Base-by-base conservation (phyloP, 495 filamentous ascomycete genomes). In the Aspergillus ostianus region DNA sequence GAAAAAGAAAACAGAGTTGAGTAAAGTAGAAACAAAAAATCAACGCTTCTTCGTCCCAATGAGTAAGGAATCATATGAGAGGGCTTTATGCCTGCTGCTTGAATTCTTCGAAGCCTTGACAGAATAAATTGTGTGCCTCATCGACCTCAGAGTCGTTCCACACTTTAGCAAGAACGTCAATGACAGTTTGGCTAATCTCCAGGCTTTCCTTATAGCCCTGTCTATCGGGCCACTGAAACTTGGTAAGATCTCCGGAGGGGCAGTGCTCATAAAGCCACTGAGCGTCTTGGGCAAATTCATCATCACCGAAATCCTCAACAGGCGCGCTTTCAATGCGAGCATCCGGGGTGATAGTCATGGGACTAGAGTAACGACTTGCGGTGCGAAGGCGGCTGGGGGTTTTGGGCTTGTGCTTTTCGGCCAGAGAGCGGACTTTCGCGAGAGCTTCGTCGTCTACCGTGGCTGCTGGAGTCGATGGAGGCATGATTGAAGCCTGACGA, bases 341-440 rank as follows among this genome's bases (percentile, higher is more conserved):
- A 23, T 65, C 63, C 29, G 68, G 68, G 10, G 68, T 56, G 26
- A 61, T 54, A 32, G 54, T 60, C 32, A 68, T 48, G 45, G 73
- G 72, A 49, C 65, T 73, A 0, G 77, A 72, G 19, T 74, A 72
- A 0, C 70, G 73, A 52, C 71, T 72, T 15, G 71, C 58, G 51
- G 74, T 72, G 41, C 78, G 77, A 52, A 82, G 74, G 7, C 76
- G 71, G 59, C 79, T 82, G 1, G 77, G 76, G 7, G 73, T 78
- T 61, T 80, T 80, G 0, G 79, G 79, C 46, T 76, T 78, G 66
- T 79, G 75, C 32, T 71, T 74, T 54, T 78, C 69, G 3, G 76
- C 77, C 26, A 70, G 70, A 18, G 66, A 67, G 26, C 77, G 75
- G 44, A 65, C 73, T 23, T 69, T 65, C 9, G 67, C 70, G 17